phyloP scores from a whole-genome alignment of 371 early-diverging fungal species.

The Mucor indicus region DNA sequence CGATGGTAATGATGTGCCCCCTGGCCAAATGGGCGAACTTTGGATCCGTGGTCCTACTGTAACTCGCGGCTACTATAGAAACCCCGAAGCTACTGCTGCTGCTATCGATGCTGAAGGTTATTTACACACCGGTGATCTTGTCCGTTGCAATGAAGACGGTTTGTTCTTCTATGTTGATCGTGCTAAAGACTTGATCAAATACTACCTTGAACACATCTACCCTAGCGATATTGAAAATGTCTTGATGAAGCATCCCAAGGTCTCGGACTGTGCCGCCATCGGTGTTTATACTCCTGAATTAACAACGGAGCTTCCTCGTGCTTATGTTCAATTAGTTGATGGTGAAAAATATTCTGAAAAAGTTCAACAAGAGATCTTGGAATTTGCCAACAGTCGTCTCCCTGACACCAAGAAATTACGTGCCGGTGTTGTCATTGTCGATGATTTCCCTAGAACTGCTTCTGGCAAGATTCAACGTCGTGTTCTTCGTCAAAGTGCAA shows the following conservation, averaged over 20 bases:
- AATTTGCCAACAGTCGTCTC: slow-evolving; percentile 50
- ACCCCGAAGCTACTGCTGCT: slow-evolving; percentile 52
- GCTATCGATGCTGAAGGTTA: slow-evolving; percentile 66
- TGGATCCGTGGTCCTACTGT: slow-evolving; percentile 74
- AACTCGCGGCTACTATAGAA: slow-evolving; percentile 59
- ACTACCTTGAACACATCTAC: slow-evolving; percentile 41
- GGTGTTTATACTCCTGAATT: slow-evolving; percentile 46
- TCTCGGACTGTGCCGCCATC: slow-evolving; percentile 71
- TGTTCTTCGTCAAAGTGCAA: slow-evolving; percentile 4
- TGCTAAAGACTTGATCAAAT: slow-evolving; percentile 67
- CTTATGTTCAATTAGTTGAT: slow-evolving; percentile 58
- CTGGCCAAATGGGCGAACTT: slow-evolving; percentile 57
- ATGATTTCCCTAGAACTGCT: slow-evolving; percentile 65
- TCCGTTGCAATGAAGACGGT: slow-evolving; percentile 47
- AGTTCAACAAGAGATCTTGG: slow-evolving; percentile 45
- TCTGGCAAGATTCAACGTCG: slow-evolving; percentile 24
- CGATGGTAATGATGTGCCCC: slow-evolving; percentile 17
- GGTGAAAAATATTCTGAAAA: slow-evolving; percentile 20
- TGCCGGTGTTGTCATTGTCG: slow-evolving; percentile 66
- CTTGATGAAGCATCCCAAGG: slow-evolving; percentile 63
- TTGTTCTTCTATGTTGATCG: slow-evolving; percentile 59
- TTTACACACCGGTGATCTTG: slow-evolving; percentile 81
- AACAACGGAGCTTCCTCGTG: slow-evolving; percentile 72
- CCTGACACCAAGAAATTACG: slow-evolving; percentile 68
- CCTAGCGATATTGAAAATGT: slow-evolving; percentile 18